Conservation (phyloP, 495 filamentous ascomycete species). For the Neurospora tetraspora region DNA sequence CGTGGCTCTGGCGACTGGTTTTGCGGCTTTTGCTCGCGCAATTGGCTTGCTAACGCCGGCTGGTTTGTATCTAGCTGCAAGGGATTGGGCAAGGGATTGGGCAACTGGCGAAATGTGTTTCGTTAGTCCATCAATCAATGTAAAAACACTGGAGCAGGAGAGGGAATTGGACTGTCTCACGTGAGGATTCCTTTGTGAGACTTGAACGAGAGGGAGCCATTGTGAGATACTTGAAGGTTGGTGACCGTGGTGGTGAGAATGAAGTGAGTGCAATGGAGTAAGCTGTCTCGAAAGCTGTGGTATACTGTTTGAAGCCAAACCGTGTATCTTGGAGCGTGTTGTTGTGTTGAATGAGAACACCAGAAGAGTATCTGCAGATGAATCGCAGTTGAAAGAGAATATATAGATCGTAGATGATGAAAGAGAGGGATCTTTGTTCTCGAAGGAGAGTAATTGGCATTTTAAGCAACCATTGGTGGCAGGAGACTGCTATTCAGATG, state of each 20-base stretch:
- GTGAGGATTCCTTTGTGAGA: too few species aligned
- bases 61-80: too few species aligned
- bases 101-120: too few species aligned
- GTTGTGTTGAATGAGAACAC: neutral
- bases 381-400: neutral
- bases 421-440: neutral
- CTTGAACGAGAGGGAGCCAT: neutral
- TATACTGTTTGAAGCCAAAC: neutral
- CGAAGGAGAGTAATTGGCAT: neutral
- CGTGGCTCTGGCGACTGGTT: neutral
- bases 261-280: neutral
- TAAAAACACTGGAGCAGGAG: neutral
- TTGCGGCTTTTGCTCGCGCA: neutral
- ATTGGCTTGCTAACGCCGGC: neutral
- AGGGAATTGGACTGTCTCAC: neutral
- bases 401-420: neutral
- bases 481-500: neutral
- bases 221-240: too few species aligned
- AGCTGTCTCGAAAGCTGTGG: rapidly evolving
- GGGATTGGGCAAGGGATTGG: too few species aligned
- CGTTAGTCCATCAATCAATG: too few species aligned
- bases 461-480: neutral
- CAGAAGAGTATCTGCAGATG: neutral
- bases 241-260: neutral
- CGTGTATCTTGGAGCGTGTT: neutral